These are phyloP conservation scores for Colletotrichum chrysophilum DNA, from an alignment of 2,329 filamentous ascomycete species.

Conservation along the genomic window DNA sequence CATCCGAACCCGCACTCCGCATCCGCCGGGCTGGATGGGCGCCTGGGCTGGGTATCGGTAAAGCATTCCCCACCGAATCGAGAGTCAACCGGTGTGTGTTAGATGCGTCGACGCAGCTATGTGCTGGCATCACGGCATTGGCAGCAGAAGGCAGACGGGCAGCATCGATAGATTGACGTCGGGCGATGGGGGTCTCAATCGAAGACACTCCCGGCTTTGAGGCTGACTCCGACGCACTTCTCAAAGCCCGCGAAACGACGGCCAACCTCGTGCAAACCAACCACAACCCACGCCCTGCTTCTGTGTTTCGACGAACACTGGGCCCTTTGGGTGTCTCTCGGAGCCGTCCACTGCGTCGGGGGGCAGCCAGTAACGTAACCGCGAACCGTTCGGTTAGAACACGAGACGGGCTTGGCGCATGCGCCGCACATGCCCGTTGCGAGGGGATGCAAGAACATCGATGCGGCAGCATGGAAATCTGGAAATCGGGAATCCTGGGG, in stretches of 20 bases:
- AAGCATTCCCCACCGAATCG: neutral
- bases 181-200: neutral
- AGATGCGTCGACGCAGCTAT: neutral
- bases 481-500: neutral
- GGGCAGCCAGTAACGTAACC: neutral
- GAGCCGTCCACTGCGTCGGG: neutral
- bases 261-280: neutral
- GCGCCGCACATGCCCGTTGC: neutral
- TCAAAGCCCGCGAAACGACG: neutral
- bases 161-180: constrained; percentile 6
- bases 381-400: neutral
- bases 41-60: neutral
- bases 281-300: neutral
- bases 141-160: neutral
- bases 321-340: neutral
- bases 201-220: neutral
- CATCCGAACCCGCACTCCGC: neutral
- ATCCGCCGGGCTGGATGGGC: neutral
- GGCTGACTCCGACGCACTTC: neutral
- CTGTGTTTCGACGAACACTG: neutral
- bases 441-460: neutral
- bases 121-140: neutral
- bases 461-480: neutral
- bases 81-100: neutral
- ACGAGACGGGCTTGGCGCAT: neutral